phyloP scores from a whole-genome alignment of 805 yeast species.

The Candida oleophila region DNA sequence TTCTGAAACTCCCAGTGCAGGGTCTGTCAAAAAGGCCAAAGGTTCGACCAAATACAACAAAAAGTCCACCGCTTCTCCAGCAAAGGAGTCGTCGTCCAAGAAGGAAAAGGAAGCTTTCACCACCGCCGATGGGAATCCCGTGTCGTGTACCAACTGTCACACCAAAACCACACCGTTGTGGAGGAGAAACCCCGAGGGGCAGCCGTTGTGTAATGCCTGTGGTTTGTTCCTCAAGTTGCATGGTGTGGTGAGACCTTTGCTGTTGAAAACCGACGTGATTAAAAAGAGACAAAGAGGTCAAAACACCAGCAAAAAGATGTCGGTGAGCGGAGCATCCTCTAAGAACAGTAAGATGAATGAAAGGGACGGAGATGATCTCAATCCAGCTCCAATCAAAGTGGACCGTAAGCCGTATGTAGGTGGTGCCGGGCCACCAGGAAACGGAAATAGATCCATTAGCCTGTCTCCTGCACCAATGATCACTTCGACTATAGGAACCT shows the following conservation, averaged over 20 bases:
- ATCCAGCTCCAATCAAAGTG: constrained; percentile 40
- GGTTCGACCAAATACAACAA: background rate
- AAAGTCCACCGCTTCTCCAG: background rate
- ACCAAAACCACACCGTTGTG: constrained; percentile 93
- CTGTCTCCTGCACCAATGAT: background rate
- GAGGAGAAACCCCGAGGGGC: constrained; percentile 91
- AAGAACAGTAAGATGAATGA: constrained; percentile 13
- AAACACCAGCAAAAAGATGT: constrained; percentile 15
- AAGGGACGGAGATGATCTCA: constrained; percentile 49
- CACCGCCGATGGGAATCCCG: constrained; percentile 8
- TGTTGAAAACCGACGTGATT: constrained; percentile 88
- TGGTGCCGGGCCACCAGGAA: constrained; percentile 1
- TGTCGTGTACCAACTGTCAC: constrained; percentile 80
- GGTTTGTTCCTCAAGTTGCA: constrained; percentile 89
- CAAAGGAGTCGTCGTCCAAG: background rate
- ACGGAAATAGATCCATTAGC: background rate
- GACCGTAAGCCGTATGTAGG: background rate
- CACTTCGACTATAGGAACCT: background rate
- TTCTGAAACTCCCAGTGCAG: too few species aligned
- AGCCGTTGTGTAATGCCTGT: constrained; percentile 94
- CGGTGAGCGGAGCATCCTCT: background rate
- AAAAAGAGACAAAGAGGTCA: constrained; percentile 78
- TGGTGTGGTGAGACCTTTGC: constrained; percentile 92
- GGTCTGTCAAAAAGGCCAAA: background rate
- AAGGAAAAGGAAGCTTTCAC: constrained; percentile 7